phyloP scores from a whole-genome alignment of 345 rosid species.

The Gossypium arboreum region DNA sequence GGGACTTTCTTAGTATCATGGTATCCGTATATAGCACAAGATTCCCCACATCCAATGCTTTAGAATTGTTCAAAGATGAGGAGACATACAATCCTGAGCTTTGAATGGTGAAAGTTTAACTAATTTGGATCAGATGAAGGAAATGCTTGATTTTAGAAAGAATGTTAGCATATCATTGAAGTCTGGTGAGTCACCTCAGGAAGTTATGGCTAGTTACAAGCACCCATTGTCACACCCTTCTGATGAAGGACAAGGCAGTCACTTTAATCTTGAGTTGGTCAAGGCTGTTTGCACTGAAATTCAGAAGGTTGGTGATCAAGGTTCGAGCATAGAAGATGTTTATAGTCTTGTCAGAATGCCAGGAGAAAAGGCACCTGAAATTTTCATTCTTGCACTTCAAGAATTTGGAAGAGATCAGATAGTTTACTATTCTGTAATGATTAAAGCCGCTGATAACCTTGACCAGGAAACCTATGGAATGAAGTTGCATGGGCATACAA shows the following conservation, averaged over 20 bases:
- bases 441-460: no score
- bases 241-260: constrained; percentile 27
- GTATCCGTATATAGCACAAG: constrained; percentile 46
- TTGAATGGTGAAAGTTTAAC: constrained; percentile 33
- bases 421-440: no score
- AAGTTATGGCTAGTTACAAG: constrained; percentile 16
- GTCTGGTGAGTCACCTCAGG: constrained; percentile 56
- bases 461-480: no score
- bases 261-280: constrained; percentile 44
- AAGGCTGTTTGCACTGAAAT: constrained; percentile 32
- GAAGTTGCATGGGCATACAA: no score
- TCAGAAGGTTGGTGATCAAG: no score
- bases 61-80: constrained; percentile 50
- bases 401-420: constrained; percentile 55
- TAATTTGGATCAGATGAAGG: constrained; percentile 31
- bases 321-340: no score
- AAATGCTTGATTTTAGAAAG: constrained; percentile 32
- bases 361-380: constrained; percentile 42
- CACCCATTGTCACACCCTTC: constrained; percentile 32
- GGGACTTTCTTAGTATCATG: constrained; percentile 85
- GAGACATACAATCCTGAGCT: constrained; percentile 24
- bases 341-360: constrained; percentile 6
- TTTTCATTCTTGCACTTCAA: constrained; percentile 61
- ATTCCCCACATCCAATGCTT: constrained; percentile 34
- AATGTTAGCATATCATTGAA: constrained; percentile 32